phyloP scores from a whole-genome alignment of 78 protist species.

The Dictyostelium discoideum region dicty_2.7 NC_007089.4:3449501-3450000 shows the following conservation, averaged over 20 bases:
- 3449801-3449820: background rate
- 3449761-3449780: background rate
- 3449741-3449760: background rate
- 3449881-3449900: background rate
- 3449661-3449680: background rate
- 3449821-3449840: background rate
- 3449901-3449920: background rate
- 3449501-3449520: background rate
- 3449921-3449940: background rate
- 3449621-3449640: background rate
- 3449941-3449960: background rate
- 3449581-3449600: background rate
- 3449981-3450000: conserved; percentile 1
- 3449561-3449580: background rate
- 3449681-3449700: background rate
- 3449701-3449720: background rate
- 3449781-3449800: background rate
- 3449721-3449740: background rate
- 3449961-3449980: background rate
- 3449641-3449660: background rate
- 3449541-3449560: background rate
- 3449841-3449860: background rate
- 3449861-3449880: background rate
- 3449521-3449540: background rate
- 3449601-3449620: background rate